These are phyloP conservation scores for Fermentozyma sake DNA, from an alignment of 1,139 yeast genomes.

Conservation along the genomic window DNA sequence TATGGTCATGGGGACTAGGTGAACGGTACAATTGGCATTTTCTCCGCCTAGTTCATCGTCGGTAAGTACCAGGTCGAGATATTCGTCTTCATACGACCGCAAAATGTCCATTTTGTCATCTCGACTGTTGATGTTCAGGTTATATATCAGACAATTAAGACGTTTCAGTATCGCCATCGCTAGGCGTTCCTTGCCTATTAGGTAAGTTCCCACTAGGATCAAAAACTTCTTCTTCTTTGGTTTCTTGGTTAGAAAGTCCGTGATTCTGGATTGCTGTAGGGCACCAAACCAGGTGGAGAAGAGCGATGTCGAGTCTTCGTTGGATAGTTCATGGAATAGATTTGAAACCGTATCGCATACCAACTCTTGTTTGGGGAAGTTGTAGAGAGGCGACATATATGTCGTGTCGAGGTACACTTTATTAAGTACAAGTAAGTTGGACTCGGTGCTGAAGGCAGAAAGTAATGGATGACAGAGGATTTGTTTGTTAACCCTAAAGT, in stretches of 20 bases:
- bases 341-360: conserved; percentile 59
- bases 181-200: conserved; percentile 85
- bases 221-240: conserved; percentile 40
- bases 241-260: conserved; percentile 33
- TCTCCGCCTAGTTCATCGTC: conserved; percentile 27
- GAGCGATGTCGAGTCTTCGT: conserved; percentile 14
- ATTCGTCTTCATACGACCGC: conserved; percentile 28
- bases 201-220: conserved; percentile 81
- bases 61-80: conserved; percentile 27
- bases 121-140: conserved; percentile 49
- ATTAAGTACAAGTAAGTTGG: conserved; percentile 28
- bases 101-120: conserved; percentile 43
- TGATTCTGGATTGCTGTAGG: conserved; percentile 35
- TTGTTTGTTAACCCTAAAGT: conserved; percentile 66
- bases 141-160: conserved; percentile 45
- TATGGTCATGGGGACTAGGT: conserved; percentile 61
- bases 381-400: conserved; percentile 67
- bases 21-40: conserved; percentile 51
- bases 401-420: conserved; percentile 83
- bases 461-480: conserved; percentile 36
- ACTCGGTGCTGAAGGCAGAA: conserved; percentile 17
- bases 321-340: conserved; percentile 40
- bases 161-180: conserved; percentile 64
- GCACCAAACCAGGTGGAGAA: conserved; percentile 37
- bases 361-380: conserved; percentile 71